phyloP scores from a whole-genome alignment of 2,329 filamentous ascomycete species.

The Penicillium corylophilum region DNA sequence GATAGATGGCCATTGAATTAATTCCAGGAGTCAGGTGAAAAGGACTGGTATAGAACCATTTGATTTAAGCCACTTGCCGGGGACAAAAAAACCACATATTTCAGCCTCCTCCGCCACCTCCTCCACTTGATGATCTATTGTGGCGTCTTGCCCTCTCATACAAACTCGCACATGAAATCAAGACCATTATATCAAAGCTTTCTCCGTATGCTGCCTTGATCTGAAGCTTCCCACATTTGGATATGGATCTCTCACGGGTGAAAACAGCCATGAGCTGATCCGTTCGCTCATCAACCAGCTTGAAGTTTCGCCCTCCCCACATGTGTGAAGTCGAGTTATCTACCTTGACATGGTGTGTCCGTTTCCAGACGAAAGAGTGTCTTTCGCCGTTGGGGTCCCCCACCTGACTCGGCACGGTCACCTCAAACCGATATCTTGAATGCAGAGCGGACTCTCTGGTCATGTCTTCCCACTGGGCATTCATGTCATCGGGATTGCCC shows the following conservation, averaged over 20 bases:
- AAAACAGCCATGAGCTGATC: slow-evolving; percentile 20
- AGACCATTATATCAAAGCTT: slow-evolving; percentile 17
- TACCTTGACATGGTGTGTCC: slow-evolving; percentile 25
- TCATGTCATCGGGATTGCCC: slow-evolving; percentile 23
- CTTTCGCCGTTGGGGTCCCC: slow-evolving; percentile 4
- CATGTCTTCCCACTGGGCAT: slow-evolving; percentile 29
- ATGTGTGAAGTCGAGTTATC: slow-evolving; percentile 15
- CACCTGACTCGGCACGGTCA: slow-evolving; percentile 8
- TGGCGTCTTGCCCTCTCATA: slow-evolving; percentile 16
- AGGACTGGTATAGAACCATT: background rate
- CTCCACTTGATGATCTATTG: slow-evolving; percentile 1
- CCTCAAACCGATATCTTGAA: slow-evolving; percentile 26
- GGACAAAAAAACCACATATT: background rate
- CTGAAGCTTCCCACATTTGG: slow-evolving; percentile 15
- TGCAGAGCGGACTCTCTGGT: slow-evolving; percentile 17
- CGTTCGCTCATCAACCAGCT: slow-evolving; percentile 21
- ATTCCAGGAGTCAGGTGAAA: background rate
- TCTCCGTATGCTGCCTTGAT: slow-evolving; percentile 17
- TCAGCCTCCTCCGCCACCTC: slow-evolving; percentile 12
- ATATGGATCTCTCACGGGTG: slow-evolving; percentile 6
- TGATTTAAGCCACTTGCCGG: background rate
- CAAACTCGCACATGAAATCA: slow-evolving; percentile 17
- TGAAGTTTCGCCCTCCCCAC: slow-evolving; percentile 27
- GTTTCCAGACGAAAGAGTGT: slow-evolving; percentile 28
- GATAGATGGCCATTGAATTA: background rate